Percentiles rank a stretch among this genome's conserved stretches.
Conservation (phyloP, 148 eudicot species). For the Limonium bicolor region DNA sequence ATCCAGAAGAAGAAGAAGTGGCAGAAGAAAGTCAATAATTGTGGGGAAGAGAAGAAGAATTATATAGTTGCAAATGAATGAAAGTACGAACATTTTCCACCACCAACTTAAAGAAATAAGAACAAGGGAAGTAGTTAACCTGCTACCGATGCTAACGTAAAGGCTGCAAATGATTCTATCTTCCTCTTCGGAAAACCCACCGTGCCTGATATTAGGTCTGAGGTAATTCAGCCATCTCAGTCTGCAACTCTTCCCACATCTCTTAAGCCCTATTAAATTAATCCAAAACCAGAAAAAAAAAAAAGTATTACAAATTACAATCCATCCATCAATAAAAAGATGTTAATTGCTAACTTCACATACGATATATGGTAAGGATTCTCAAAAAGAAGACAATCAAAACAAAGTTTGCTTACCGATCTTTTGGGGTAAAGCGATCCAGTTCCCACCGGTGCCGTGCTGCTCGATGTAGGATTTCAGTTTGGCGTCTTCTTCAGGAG, state of each 20-base stretch:
- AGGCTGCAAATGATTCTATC: constrained; percentile 6
- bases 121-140: neutral
- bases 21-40: neutral
- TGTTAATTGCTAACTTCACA: too few relatives aligned
- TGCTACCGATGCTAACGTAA: constrained; percentile 6
- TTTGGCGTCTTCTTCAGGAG: constrained; percentile 3
- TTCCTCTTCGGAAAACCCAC: constrained; percentile 5
- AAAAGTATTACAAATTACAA: too few relatives aligned
- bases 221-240: constrained; percentile 5
- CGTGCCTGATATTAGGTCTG: constrained; percentile 2
- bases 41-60: neutral
- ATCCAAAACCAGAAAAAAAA: neutral
- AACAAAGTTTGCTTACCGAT: neutral
- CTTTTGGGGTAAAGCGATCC: constrained; percentile 7
- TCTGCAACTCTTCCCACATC: constrained; percentile 7
- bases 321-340: too few relatives aligned
- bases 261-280: constrained; percentile 6
- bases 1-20: neutral
- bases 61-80: neutral
- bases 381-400: too few relatives aligned
- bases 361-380: too few relatives aligned
- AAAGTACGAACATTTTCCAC: too few relatives aligned
- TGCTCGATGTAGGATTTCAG: constrained; percentile 7
- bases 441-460: constrained; percentile 3
- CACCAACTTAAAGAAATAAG: too few relatives aligned